Evolutionary conservation across 768 basidiomycete species (phyloP), one percentile per base, ranked within the genome.

Genomic region (Sporobolomyces phaffii): DNA sequence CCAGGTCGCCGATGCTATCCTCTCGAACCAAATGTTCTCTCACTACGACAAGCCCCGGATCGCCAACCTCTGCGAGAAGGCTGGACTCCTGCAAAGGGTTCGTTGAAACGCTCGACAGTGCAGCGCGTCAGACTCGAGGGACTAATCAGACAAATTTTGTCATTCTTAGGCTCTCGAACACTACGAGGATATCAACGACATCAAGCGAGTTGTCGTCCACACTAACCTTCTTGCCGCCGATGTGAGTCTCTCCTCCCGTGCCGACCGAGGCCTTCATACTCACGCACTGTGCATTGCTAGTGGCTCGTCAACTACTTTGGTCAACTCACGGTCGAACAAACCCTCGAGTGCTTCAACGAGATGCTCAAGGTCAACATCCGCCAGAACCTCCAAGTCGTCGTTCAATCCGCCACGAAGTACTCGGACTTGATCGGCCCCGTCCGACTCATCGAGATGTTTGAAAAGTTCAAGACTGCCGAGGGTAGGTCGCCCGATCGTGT

Each of bases 291-390:
- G n/a, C n/a, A n/a, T n/a, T n/a, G n/a, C n/a, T n/a, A 92, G 86
- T 99, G 94, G 93, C 86, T 99, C 51, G 89, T 98, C 74, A 87
- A 84, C 78, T 98, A 96, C 81, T 99, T 98, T 80, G 96, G 91
- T 77, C 87, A 87, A 53, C 83, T 99, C 68, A 98, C 96, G 3
- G 92, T 93, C 11, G 96, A 98, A 73, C 93, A 99, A 77, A 94
- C 96, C 0, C 87, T 97, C 83, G 87, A 86, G 8, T 97, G 91
- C 78, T 80, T 99, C 79, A 86, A 97, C 73, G 96, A 99, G 80
- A 98, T 98, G 96, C 84, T 99, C 60, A 83, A 86, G 50, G 85
- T 93, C 73, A 97, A 99, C 79, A 96, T 99, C 72, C 88, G 94
- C 50, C 93, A 98, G 80, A 99, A 98, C 78, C 81, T 98, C 44